These are phyloP conservation scores for Ganoderma lucidum DNA, from an alignment of 1,284 basidiomycete genomes.

Conservation along the genomic window DNA sequence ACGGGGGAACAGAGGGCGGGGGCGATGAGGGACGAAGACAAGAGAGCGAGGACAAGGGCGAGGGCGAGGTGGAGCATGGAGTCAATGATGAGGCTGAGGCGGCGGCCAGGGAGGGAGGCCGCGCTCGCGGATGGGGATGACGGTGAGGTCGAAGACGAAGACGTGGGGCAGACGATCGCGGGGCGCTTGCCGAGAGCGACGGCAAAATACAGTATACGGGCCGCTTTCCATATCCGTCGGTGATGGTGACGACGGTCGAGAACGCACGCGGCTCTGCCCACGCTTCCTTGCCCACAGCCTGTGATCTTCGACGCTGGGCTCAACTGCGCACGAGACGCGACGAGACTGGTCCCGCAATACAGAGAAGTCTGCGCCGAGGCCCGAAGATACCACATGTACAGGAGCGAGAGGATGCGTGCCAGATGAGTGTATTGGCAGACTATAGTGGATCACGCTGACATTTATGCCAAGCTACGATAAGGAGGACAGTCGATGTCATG, in stretches of 20 bases:
- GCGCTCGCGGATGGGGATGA: background rate
- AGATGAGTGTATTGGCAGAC: background rate
- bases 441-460: background rate
- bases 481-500: no score
- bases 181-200: conserved; percentile 8
- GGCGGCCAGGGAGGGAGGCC: background rate
- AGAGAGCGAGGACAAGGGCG: conserved; percentile 32
- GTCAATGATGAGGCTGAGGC: conserved; percentile 12
- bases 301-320: background rate
- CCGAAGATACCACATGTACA: background rate
- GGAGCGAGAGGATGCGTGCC: no score
- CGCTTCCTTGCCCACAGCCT: conserved; percentile 1
- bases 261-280: conserved; percentile 8
- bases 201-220: conserved; percentile 24
- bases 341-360: background rate
- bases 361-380: background rate
- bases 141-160: background rate
- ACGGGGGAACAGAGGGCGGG: conserved; percentile 32
- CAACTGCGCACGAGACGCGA: background rate
- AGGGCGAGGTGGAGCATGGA: conserved; percentile 35
- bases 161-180: background rate
- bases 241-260: conserved; percentile 7
- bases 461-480: background rate
- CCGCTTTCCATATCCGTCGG: conserved; percentile 23
- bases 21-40: conserved; percentile 22